A percentile compares a stretch with the other conserved stretches of the same genome.
Conservation (phyloP, 768 basidiomycete genomes). For the Suillus clintonianus region DNA sequence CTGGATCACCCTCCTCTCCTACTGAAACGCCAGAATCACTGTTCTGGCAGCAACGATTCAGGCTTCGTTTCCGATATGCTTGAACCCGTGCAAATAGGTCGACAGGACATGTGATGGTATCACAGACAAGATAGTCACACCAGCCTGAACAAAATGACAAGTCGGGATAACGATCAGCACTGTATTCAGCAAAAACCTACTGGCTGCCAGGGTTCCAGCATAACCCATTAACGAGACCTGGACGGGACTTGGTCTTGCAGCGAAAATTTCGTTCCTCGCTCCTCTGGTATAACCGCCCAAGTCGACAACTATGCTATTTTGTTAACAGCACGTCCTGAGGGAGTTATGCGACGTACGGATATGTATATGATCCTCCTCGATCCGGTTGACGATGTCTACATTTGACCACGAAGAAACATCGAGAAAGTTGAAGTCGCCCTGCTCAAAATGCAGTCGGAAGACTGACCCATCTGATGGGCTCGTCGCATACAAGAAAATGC, state of each 20-base stretch:
- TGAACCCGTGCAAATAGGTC: conserved; percentile 37
- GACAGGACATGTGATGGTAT: conserved; percentile 45
- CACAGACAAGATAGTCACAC: conserved; percentile 51
- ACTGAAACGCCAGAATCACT: conserved; percentile 33
- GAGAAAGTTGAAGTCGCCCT: conserved; percentile 37
- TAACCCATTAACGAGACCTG: conserved; percentile 54
- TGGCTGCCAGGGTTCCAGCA: conserved; percentile 47
- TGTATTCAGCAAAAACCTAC: conserved; percentile 17
- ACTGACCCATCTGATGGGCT: conserved; percentile 47
- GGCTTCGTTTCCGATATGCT: conserved; percentile 19
- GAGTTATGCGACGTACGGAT: conserved; percentile 35
- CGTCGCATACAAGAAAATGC: conserved; percentile 49
- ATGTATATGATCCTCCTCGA: conserved; percentile 46
- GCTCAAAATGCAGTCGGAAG: conserved; percentile 46
- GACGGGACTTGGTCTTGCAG: conserved; percentile 48
- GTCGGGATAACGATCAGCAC: neutral
- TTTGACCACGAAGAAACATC: conserved; percentile 44
- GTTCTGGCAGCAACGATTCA: neutral
- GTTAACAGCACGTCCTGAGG: neutral
- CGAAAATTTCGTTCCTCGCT: conserved; percentile 53
- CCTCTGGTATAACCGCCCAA: conserved; percentile 55
- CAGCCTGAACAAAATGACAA: conserved; percentile 32
- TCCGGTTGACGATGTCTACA: conserved; percentile 38
- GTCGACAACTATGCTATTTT: conserved; percentile 39
- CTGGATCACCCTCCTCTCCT: conserved; percentile 44